Conservation (phyloP, 2,329 filamentous ascomycete species). For the Trichophyton schoenleinii region DNA sequence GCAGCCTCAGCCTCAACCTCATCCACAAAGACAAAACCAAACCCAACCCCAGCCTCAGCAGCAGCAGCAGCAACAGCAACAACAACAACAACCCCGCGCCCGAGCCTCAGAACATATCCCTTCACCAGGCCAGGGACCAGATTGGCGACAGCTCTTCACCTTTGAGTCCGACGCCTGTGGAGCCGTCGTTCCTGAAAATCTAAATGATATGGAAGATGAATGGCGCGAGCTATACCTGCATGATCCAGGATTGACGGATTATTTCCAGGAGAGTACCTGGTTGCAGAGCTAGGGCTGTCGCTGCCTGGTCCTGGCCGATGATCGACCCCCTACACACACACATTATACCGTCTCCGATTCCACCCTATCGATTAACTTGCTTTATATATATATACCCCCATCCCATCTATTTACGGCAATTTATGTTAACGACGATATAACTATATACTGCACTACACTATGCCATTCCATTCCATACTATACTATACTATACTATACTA, state of each 20-base stretch:
- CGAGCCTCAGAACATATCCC: conserved; percentile 18
- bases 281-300: conserved; percentile 17
- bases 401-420: no score
- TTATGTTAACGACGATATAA: no score
- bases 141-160: conserved; percentile 33
- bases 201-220: conserved; percentile 32
- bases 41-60: neutral
- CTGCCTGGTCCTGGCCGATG: neutral
- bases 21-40: neutral
- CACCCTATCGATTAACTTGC: no score
- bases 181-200: conserved; percentile 27
- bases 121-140: conserved; percentile 21
- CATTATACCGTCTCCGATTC: no score
- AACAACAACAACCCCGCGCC: neutral
- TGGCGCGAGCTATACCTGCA: conserved; percentile 36
- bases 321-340: neutral
- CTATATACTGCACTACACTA: no score
- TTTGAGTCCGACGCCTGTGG: conserved; percentile 29
- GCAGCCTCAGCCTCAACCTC: neutral
- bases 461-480: no score
- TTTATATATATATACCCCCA: no score
- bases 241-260: conserved; percentile 31
- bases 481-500: no score
- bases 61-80: neutral
- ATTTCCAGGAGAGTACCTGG: conserved; percentile 31